Evolutionary conservation across 176 grass and related monocot species (phyloP), one percentile per base, ranked within the genome.

Genomic region (Echinochloa phyllopogon): DNA sequence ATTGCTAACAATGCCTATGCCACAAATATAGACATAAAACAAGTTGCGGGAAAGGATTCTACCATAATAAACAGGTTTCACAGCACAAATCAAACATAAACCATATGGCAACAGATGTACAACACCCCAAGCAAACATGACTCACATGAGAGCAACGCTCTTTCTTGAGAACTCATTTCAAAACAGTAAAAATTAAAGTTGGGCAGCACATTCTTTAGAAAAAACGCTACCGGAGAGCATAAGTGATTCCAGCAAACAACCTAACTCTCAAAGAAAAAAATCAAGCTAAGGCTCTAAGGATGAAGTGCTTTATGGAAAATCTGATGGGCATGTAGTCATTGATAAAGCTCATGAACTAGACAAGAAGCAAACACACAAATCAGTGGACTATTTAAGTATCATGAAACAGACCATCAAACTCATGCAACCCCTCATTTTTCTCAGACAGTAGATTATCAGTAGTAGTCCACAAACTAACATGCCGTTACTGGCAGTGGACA

Each of bases 281-380:
- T 40, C 60, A 83, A 80, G 13, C 39, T 39, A 64, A 69, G 36
- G n/a, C 67, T 63, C 39, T 39, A 64, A 69, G 36, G n/a, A 74
- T 63, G 55, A 61, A 75, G 53, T 64, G 53, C 58, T 71, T 69
- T 82, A 41, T 59, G 41, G 72, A 77, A 86, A 76, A 50, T 65
- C 63, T 42, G 8, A 82, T 57, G 20, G 27, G 21, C 67, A 20
- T 44, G 13, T 72, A 76, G 43, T 70, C 64, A 77, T 50, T n/a
- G 44, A 44, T 41, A 74, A n/a, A 88, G 41, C 18, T 37, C 39
- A 36, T 18, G 44, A 86, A 45, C 15, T 50, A 58, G 80, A 27
- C 6, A 70, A 65, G 8, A 77, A 2, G 5, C 7, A 12, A 38
- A 0, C 23, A 52, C 23, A 15, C 44, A 63, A 73, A 2, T 23